Conservation (phyloP, 1,139 yeast species). For the Blastobotrys proliferans region DNA sequence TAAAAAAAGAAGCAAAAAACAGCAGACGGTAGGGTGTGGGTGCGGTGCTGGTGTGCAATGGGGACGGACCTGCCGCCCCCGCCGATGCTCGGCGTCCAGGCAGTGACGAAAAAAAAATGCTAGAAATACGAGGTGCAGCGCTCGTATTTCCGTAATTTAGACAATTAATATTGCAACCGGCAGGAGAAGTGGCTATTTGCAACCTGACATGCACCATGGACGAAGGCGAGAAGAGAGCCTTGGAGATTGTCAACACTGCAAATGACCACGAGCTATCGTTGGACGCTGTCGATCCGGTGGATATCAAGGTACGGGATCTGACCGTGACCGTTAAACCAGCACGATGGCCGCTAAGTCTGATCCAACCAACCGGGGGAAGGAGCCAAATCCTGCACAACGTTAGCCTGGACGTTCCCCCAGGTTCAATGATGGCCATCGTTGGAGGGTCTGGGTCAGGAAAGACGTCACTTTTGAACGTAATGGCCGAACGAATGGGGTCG, state of each 20-base stretch:
- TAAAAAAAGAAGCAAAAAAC: background rate
- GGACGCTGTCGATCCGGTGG: constrained; percentile 24
- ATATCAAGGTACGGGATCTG: constrained; percentile 23
- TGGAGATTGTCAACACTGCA: too few relatives aligned
- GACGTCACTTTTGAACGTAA: constrained; percentile 69
- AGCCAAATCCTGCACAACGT: constrained; percentile 40
- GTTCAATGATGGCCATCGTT: constrained; percentile 61
- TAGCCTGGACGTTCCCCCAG: constrained; percentile 52
- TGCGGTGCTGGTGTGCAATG: background rate
- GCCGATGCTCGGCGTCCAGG: background rate
- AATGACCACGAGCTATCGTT: constrained; percentile 18
- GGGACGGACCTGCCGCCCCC: background rate
- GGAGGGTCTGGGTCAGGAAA: constrained; percentile 90
- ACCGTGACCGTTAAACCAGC: constrained; percentile 18
- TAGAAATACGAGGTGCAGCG: background rate
- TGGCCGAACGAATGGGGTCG: constrained; percentile 57
- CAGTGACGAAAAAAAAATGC: background rate
- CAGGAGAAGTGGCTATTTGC: too few relatives aligned
- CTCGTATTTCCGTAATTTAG: background rate
- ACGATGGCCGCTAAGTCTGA: constrained; percentile 7
- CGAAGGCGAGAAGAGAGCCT: too few relatives aligned
- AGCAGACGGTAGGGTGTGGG: background rate
- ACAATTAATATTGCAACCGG: background rate
- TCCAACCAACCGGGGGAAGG: constrained; percentile 8
- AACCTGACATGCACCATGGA: too few relatives aligned